A percentile compares a stretch with the other conserved stretches of the same genome.
These are phyloP conservation scores for Hypoxylon subgilvum DNA, from an alignment of 495 filamentous ascomycete species.

Conservation along the genomic window DNA sequence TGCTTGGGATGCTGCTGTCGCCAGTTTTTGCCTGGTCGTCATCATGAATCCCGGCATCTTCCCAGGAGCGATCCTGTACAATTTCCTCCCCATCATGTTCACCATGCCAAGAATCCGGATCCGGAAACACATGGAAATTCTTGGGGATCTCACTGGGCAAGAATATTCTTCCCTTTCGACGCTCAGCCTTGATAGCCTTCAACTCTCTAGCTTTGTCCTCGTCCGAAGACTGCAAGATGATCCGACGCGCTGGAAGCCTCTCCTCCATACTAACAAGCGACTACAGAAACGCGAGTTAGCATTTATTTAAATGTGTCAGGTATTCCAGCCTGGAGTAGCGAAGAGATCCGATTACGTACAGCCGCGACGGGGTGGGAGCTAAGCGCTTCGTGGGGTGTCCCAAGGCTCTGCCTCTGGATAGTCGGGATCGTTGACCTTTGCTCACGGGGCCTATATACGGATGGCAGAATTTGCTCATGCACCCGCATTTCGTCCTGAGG, in stretches of 20 bases:
- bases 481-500: background rate
- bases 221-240: background rate
- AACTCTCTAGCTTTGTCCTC: background rate
- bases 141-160: background rate
- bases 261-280: background rate
- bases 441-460: background rate
- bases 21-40: background rate
- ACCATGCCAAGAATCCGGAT: slow-evolving; percentile 11
- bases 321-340: too few relatives aligned
- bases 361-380: slow-evolving; percentile 10
- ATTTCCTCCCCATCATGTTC: background rate
- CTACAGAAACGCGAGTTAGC: too few relatives aligned
- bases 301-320: too few relatives aligned
- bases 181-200: slow-evolving; percentile 10
- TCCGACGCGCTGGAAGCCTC: background rate
- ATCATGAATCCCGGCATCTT: slow-evolving; percentile 26
- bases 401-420: slow-evolving; percentile 5
- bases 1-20: background rate
- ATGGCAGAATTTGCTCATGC: background rate
- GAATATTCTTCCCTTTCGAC: slow-evolving; percentile 27
- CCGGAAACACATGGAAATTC: slow-evolving; percentile 19
- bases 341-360: too few relatives aligned
- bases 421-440: background rate
- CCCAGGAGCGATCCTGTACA: slow-evolving; percentile 11
- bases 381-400: slow-evolving; percentile 11